phyloP scores from a whole-genome alignment of 2,329 filamentous ascomycete species.

The Corinectria fuckeliana region DNA sequence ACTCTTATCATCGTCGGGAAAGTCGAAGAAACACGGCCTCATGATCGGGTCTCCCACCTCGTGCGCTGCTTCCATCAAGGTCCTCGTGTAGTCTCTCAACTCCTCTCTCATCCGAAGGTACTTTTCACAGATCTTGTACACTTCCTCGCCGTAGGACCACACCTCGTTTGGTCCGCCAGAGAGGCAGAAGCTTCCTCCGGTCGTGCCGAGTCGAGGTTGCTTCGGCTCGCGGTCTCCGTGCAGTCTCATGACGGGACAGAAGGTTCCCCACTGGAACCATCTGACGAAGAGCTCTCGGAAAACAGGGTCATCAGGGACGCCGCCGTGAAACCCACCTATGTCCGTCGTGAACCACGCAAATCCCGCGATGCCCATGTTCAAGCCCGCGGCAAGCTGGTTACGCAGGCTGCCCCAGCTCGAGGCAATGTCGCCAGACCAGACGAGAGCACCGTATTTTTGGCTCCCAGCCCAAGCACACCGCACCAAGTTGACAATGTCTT shows the following conservation, averaged over 20 bases:
- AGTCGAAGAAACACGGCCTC: slow-evolving; percentile 68
- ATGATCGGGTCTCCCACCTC: slow-evolving; percentile 67
- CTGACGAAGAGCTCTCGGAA: slow-evolving; percentile 70
- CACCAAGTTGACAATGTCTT: slow-evolving; percentile 62
- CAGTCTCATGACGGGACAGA: slow-evolving; percentile 71
- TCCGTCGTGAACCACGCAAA: slow-evolving; percentile 75
- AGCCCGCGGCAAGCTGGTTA: slow-evolving; percentile 66
- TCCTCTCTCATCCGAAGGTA: slow-evolving; percentile 66
- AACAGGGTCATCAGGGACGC: slow-evolving; percentile 58
- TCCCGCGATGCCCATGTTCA: slow-evolving; percentile 70
- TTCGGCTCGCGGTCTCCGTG: slow-evolving; percentile 70
- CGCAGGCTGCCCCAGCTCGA: slow-evolving; percentile 66
- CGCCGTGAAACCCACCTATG: slow-evolving; percentile 74
- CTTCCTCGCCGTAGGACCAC: slow-evolving; percentile 68
- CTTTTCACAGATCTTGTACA: slow-evolving; percentile 65
- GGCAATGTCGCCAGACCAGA: slow-evolving; percentile 73
- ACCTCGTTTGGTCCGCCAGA: slow-evolving; percentile 66
- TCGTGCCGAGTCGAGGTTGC: slow-evolving; percentile 43
- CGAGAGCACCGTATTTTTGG: slow-evolving; percentile 68
- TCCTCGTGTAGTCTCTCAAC: slow-evolving; percentile 63
- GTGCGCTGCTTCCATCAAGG: slow-evolving; percentile 65
- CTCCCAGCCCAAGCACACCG: slow-evolving; percentile 59
- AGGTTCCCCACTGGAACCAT: slow-evolving; percentile 75
- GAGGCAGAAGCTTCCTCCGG: slow-evolving; percentile 49
- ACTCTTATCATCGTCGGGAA: slow-evolving; percentile 57